Percentiles rank a stretch among this genome's conserved stretches.
Evolutionary conservation across 106 monocot genomes (phyloP).

Genomic region (Posidonia australis): DNA sequence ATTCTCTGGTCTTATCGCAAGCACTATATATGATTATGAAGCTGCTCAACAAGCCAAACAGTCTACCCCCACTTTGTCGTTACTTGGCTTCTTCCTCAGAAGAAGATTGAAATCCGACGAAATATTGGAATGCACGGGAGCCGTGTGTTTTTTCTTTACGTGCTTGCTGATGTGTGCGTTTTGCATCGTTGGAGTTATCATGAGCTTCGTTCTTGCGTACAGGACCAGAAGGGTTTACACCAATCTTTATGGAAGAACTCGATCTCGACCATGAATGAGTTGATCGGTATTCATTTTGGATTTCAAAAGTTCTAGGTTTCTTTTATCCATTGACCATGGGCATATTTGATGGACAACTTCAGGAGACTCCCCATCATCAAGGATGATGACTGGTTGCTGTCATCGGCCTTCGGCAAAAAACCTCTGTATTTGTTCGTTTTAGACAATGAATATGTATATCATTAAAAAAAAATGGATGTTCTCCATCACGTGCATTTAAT

Average conservation of each 20-base stretch:
- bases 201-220: conserved; percentile 50
- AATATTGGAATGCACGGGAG: conserved; percentile 30
- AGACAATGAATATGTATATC: too few species aligned
- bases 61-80: not conserved
- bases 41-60: conserved; percentile 31
- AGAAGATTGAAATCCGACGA: conserved; percentile 7
- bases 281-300: too few species aligned
- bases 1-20: conserved; percentile 47
- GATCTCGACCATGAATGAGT: not conserved
- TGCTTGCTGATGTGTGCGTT: conserved; percentile 48
- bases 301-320: too few species aligned
- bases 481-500: too few species aligned
- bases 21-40: conserved; percentile 48
- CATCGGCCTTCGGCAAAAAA: too few species aligned
- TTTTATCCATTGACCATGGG: too few species aligned
- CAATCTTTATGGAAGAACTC: conserved; percentile 33
- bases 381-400: too few species aligned
- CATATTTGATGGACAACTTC: too few species aligned
- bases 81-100: conserved; percentile 1
- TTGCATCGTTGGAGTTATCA: conserved; percentile 30
- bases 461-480: too few species aligned
- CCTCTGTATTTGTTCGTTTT: too few species aligned
- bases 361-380: too few species aligned
- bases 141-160: conserved; percentile 46
- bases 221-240: conserved; percentile 51